phyloP scores from a whole-genome alignment of 345 rosid genomes.

The Brassica nigra region DNA sequence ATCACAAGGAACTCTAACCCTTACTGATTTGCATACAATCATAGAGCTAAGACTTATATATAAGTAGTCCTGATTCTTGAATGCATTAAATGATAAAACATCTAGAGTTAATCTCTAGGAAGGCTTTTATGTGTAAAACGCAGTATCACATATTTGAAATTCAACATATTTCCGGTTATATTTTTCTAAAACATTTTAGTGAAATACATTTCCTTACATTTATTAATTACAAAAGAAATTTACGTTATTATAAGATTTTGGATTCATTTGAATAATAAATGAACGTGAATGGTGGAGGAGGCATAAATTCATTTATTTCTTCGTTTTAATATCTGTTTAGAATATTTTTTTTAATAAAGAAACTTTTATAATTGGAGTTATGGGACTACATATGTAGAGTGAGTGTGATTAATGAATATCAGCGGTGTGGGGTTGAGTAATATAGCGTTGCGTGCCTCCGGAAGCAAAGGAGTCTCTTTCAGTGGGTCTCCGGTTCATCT shows the following conservation, averaged over 20 bases:
- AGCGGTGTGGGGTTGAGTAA: conserved; percentile 28
- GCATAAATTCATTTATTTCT: conserved; percentile 8
- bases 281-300: neutral
- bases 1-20: neutral
- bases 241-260: neutral
- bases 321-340: neutral
- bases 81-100: neutral
- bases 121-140: neutral
- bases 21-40: neutral
- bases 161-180: neutral
- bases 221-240: neutral
- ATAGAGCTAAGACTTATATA: neutral
- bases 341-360: neutral
- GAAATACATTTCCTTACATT: neutral
- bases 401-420: conserved; percentile 27
- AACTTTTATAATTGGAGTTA: neutral
- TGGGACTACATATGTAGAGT: conserved; percentile 14
- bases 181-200: neutral
- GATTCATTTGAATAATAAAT: neutral
- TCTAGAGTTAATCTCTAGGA: neutral
- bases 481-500: conserved; percentile 38
- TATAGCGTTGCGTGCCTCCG: conserved; percentile 36
- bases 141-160: neutral
- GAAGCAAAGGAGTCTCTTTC: conserved; percentile 38
- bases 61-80: neutral